Evolutionary conservation across 2,329 filamentous ascomycete genomes (phyloP).

Genomic region (Beauveria sp.): DNA sequence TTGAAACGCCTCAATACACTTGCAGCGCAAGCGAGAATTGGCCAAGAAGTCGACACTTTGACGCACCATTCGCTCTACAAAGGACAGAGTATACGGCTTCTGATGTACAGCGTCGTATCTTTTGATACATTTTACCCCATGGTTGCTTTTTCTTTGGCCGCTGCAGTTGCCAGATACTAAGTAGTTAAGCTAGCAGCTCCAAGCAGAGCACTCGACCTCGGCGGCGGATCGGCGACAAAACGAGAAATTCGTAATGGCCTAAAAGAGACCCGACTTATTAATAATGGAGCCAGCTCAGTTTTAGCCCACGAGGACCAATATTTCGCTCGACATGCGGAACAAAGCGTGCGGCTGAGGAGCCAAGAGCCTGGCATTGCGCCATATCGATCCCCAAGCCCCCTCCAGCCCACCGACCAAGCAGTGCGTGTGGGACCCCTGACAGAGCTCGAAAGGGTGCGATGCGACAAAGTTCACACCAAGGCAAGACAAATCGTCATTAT

Average conservation of each 20-base stretch:
- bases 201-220: background rate
- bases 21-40: background rate
- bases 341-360: conserved; percentile 8
- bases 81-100: background rate
- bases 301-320: background rate
- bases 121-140: too few relatives aligned
- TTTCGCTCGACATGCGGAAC: background rate
- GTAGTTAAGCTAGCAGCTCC: too few relatives aligned
- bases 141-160: too few relatives aligned
- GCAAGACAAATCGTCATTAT: background rate
- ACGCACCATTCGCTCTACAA: background rate
- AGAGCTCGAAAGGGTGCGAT: background rate
- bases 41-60: background rate
- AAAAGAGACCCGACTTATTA: background rate
- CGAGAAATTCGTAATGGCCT: conserved; percentile 3
- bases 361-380: conserved; percentile 8
- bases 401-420: background rate
- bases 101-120: background rate
- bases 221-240: conserved; percentile 4
- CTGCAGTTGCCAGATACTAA: too few relatives aligned
- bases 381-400: conserved; percentile 9
- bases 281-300: background rate
- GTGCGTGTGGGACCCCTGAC: background rate
- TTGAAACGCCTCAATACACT: background rate
- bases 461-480: background rate